Conservation (phyloP, 2,329 filamentous ascomycete species). For the Trichoderma pleuroti region DNA sequence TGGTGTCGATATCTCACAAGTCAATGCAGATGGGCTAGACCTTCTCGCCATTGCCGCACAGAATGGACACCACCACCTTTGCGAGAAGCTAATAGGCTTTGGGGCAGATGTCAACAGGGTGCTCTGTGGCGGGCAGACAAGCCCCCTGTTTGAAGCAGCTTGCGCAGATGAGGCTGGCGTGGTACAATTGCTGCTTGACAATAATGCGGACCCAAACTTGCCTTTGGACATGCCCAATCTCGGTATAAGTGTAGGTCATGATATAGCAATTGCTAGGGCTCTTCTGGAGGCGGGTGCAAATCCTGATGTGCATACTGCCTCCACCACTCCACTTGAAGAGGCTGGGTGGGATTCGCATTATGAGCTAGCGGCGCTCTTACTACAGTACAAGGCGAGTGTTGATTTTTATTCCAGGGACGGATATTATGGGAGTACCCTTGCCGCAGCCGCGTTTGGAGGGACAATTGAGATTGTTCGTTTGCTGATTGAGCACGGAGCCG, state of each 20-base stretch:
- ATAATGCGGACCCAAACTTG: not conserved
- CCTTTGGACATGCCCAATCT: not conserved
- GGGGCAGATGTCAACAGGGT: not conserved
- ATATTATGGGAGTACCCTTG: not conserved
- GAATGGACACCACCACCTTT: not conserved
- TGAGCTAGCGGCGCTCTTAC: not conserved
- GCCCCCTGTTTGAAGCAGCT: fast-evolving
- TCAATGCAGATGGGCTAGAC: not conserved
- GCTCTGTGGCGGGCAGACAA: fast-evolving
- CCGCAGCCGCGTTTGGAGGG: not conserved
- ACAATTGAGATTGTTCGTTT: not conserved
- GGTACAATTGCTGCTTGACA: not conserved
- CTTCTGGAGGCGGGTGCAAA: not conserved
- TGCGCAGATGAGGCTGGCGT: fast-evolving
- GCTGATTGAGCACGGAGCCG: not conserved
- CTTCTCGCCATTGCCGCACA: not conserved
- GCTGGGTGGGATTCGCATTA: fast-evolving
- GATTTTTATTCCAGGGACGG: fast-evolving
- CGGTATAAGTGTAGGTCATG: not conserved
- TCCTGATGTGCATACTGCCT: not conserved
- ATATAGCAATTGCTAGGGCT: not conserved
- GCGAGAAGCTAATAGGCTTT: not conserved
- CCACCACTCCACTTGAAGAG: too few relatives aligned
- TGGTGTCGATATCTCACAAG: not conserved
- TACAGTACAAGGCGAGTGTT: not conserved